These are phyloP conservation scores for Odonthalia washingtoniensis DNA, from an alignment of 31 red algal species.

Conservation along the genomic window DNA sequence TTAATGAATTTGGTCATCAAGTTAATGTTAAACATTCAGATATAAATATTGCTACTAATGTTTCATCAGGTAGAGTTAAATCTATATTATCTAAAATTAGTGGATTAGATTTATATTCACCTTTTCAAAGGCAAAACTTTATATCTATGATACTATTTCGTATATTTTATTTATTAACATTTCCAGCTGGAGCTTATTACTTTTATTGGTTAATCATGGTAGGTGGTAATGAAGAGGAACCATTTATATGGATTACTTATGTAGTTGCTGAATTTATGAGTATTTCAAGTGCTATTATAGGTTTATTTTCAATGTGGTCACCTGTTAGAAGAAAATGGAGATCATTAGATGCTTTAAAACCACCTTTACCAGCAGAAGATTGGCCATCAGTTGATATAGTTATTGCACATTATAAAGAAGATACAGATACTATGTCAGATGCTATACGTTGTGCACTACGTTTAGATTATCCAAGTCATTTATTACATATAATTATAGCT, in stretches of 20 bases:
- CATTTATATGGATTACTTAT: conserved; percentile 68
- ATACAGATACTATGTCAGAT: conserved; percentile 64
- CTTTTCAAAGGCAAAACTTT: conserved; percentile 58
- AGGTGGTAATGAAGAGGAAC: conserved; percentile 66
- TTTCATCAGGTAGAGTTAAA: conserved; percentile 39
- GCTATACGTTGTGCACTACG: conserved; percentile 68
- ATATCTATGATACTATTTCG: conserved; percentile 77
- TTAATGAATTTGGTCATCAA: conserved; percentile 62
- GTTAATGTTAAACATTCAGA: too few relatives aligned
- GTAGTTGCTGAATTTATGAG: conserved; percentile 74
- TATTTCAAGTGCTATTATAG: conserved; percentile 58
- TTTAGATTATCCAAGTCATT: conserved; percentile 82
- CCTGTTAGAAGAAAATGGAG: conserved; percentile 78
- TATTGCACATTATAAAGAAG: conserved; percentile 80
- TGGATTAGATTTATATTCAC: conserved; percentile 79
- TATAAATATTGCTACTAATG: too few relatives aligned
- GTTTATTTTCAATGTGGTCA: too few relatives aligned
- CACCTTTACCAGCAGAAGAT: conserved; percentile 69
- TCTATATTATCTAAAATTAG: conserved; percentile 77
- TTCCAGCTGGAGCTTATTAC: conserved; percentile 50
- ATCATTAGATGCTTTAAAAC: conserved; percentile 70
- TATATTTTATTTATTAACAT: too few relatives aligned
- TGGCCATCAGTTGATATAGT: conserved; percentile 80
- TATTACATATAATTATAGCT: too few relatives aligned
- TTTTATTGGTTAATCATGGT: conserved; percentile 74